A percentile compares a stretch with the other conserved stretches of the same genome.
Conservation (phyloP, 306 rosid genomes). For the Vicia faba region DNA sequence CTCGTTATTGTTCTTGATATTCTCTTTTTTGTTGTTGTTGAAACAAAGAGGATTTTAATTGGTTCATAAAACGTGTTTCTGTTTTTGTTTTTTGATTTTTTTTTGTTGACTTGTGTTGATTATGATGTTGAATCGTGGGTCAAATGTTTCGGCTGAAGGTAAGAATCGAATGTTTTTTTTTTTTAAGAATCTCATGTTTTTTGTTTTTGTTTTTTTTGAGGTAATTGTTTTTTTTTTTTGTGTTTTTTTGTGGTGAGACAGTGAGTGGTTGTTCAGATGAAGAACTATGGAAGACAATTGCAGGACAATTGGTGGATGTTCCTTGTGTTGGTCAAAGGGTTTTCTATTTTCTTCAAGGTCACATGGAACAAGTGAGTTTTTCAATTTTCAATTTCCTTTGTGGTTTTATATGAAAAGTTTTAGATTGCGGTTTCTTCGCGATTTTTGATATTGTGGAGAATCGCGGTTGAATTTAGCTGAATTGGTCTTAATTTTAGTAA, state of each 20-base stretch:
- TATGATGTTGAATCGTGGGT: slow-evolving; percentile 67
- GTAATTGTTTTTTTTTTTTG: neutral
- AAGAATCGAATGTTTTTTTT: slow-evolving; percentile 24
- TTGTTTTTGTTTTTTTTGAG: neutral
- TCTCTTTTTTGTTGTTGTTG: neutral
- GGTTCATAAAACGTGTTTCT: slow-evolving; percentile 14
- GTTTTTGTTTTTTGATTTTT: neutral
- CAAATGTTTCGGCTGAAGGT: slow-evolving; percentile 62
- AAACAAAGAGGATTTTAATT: neutral
- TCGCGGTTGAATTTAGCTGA: neutral
- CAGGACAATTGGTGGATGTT: slow-evolving; percentile 92
- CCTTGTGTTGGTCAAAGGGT: slow-evolving; percentile 67
- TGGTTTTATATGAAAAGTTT: neutral
- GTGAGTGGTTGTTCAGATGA: slow-evolving; percentile 50
- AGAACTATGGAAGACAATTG: slow-evolving; percentile 79
- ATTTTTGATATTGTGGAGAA: neutral
- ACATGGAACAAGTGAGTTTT: slow-evolving; percentile 82
- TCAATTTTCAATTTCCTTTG: neutral
- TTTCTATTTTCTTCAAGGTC: slow-evolving; percentile 91
- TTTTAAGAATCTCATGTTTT: neutral
- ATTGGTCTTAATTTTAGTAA: neutral
- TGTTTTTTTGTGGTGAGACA: neutral
- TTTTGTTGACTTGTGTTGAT: slow-evolving; percentile 45
- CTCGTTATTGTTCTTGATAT: slow-evolving; percentile 9
- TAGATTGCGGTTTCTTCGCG: neutral